Conservation (phyloP, 2,329 filamentous ascomycete species). For the Fusarium falciforme region DNA sequence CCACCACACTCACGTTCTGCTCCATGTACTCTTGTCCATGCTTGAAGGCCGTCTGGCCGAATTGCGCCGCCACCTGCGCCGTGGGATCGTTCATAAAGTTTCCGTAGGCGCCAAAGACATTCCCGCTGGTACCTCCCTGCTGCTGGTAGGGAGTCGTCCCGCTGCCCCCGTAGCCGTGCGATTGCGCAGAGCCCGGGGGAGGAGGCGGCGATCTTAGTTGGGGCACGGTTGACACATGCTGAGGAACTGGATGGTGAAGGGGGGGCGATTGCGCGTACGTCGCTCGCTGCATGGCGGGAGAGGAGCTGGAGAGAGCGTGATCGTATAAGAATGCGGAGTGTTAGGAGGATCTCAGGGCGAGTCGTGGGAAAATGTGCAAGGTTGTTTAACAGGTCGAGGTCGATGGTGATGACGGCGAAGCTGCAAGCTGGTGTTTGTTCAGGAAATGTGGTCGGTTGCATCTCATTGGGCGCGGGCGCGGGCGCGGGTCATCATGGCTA, state of each 20-base stretch:
- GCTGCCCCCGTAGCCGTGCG: slow-evolving; percentile 74
- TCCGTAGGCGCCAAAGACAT: slow-evolving; percentile 79
- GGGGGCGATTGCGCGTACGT: slow-evolving; percentile 90
- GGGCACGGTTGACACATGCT: slow-evolving; percentile 97
- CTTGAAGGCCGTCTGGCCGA: slow-evolving; percentile 90
- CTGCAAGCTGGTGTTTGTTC: slow-evolving; percentile 43
- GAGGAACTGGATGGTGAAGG: slow-evolving; percentile 95
- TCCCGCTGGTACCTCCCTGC: slow-evolving; percentile 63
- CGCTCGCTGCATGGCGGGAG: slow-evolving; percentile 81
- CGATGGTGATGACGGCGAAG: slow-evolving; percentile 27
- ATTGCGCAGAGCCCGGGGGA: slow-evolving; percentile 77
- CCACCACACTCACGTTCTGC: slow-evolving; percentile 78
- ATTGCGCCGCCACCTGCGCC: slow-evolving; percentile 93
- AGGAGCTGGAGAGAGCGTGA: slow-evolving; percentile 3
- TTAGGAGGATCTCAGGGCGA: background rate
- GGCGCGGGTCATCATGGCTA: slow-evolving; percentile 41
- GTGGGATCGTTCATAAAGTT: slow-evolving; percentile 97
- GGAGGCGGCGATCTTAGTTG: slow-evolving; percentile 95
- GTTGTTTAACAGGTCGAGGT: slow-evolving; percentile 17
- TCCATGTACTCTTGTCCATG: slow-evolving; percentile 95
- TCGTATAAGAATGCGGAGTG: background rate
- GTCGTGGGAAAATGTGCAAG: background rate
- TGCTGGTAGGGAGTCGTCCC: slow-evolving; percentile 82
- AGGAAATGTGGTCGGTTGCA: slow-evolving; percentile 52
- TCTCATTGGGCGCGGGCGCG: slow-evolving; percentile 41